These are phyloP conservation scores for Verbena officinalis DNA, from an alignment of 257 asterid genomes.

Conservation along the genomic window DNA sequence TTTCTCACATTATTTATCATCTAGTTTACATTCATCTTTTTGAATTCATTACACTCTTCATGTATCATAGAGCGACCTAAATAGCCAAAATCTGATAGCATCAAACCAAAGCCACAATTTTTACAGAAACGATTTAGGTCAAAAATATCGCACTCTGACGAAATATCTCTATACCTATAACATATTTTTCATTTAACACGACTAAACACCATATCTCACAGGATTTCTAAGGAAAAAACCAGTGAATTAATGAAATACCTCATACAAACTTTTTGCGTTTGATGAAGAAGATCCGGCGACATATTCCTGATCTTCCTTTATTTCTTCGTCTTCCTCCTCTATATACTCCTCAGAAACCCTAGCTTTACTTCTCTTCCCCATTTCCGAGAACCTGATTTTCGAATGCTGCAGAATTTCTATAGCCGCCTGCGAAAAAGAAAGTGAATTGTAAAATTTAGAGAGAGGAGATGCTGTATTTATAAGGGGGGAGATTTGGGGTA, in stretches of 20 bases:
- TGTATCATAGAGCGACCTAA: too few species aligned
- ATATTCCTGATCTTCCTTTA: constrained; percentile 35
- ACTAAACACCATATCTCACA: neutral
- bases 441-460: neutral
- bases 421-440: neutral
- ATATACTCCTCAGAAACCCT: constrained; percentile 59
- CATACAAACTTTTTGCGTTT: constrained; percentile 61
- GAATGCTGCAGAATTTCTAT: neutral
- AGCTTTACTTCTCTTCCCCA: constrained; percentile 67
- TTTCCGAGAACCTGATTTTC: constrained; percentile 31
- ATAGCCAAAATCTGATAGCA: neutral
- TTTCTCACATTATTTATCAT: too few species aligned
- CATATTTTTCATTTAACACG: neutral
- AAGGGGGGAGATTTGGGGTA: constrained; percentile 18
- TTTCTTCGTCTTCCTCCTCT: constrained; percentile 50
- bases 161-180: neutral
- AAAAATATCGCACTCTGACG: neutral
- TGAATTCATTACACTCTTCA: too few species aligned
- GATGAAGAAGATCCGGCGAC: constrained; percentile 51
- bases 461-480: constrained; percentile 10
- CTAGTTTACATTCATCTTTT: too few species aligned
- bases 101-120: constrained; percentile 4
- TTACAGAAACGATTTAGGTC: constrained; percentile 19
- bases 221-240: neutral
- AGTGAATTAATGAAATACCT: constrained; percentile 41